phyloP scores from a whole-genome alignment of 805 yeast genomes.

The Lipomyces spencermartinsiae region DNA sequence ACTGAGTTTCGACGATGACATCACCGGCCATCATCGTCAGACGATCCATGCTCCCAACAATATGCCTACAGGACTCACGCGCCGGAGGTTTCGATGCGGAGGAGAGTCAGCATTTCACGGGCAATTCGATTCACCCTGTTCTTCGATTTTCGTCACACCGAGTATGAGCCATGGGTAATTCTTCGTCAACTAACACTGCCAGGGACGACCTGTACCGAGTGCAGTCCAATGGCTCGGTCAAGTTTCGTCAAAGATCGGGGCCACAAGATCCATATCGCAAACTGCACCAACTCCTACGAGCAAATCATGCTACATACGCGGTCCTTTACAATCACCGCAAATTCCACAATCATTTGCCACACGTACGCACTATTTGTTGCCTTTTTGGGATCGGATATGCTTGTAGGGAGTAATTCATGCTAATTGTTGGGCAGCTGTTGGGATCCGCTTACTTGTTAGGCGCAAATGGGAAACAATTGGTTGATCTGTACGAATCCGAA shows the following conservation, averaged over 20 bases:
- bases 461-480: constrained; percentile 44
- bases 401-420: background rate
- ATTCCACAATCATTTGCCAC: constrained; percentile 46
- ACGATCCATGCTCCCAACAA: constrained; percentile 4
- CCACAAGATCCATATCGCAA: constrained; percentile 34
- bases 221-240: background rate
- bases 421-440: constrained; percentile 34
- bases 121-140: background rate
- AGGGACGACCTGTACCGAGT: background rate
- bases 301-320: constrained; percentile 44
- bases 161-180: constrained; percentile 2
- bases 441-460: constrained; percentile 49
- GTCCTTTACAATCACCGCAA: constrained; percentile 41
- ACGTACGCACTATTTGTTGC: constrained; percentile 31
- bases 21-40: background rate
- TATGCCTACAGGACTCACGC: background rate
- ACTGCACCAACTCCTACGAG: constrained; percentile 44
- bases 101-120: background rate
- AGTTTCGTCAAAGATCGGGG: background rate
- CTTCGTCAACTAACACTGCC: background rate
- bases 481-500: constrained; percentile 43
- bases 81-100: background rate
- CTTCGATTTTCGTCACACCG: background rate
- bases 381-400: background rate
- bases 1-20: background rate